Evolutionary conservation across 441 rosid genomes (phyloP), one percentile per base, ranked within the genome.

Genomic region (Dalechampia spathulata): DNA sequence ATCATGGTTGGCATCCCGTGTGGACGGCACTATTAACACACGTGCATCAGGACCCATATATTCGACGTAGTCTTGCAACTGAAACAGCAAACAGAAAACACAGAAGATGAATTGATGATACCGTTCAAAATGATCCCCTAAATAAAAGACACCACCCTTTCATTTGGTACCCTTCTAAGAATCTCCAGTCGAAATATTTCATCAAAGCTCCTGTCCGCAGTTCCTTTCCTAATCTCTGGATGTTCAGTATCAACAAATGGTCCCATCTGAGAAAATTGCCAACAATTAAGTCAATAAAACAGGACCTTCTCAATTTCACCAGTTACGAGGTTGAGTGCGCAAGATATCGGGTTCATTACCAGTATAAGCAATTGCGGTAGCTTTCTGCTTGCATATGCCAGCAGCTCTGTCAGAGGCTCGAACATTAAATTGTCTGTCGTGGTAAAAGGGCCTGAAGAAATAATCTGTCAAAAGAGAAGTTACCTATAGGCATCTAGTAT

Each of bases 391-490:
- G 87, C 84, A 72, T 83, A 77, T 55, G 86, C 79, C 46, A 92
- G 77, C 67, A 92, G 81, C 79, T 94, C 99, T 28, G 60, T 70
- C 59, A 90, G 78, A 70, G 98, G 98, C 75, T 90, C 99, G 68
- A 87, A 94, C 60, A 74, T 72, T 58, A 94, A 75, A 77, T 86
- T 90, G 75, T 84, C 99, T 46, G 75, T 65, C 39, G 96, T 87
- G 23, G 92, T 83, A 71, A 86, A 94, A 64, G 98, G 96, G 38
- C 96, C 99, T 14, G 96, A 79, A 51, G 96, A 96, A 76, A 87
- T 75, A 59, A 85, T 78, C 88, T 87, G 72, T 55, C 55, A 30
- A 56, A 26, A 60, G 46, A 44, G 3, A 26, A 46, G 53, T 65
- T 34, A 49, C 39, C 40, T n/a, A 39, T 7, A 42, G 38, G 52